Percentiles rank a stretch among this genome's conserved stretches.
phyloP scores from a whole-genome alignment of 225 moss, liverwort and hornwort species.

The Rhytidiadelphus loreus region DNA sequence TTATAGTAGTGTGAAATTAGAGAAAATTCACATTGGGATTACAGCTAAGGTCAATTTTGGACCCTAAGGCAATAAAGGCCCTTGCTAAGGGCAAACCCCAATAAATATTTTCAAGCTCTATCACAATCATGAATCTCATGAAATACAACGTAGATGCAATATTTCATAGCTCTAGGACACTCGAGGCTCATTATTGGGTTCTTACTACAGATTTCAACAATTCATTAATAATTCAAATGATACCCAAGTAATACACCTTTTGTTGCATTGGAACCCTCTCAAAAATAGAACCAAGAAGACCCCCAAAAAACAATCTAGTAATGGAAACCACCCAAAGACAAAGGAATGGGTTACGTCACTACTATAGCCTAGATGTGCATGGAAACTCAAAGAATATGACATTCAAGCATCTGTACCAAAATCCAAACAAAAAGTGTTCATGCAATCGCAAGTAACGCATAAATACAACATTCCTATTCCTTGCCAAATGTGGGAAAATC shows the following conservation, averaged over 20 bases:
- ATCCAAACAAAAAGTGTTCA: background rate
- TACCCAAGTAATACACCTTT: background rate
- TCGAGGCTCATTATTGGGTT: background rate
- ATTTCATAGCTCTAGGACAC: background rate
- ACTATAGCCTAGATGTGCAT: background rate
- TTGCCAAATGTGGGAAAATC: background rate
- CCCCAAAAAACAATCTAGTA: background rate
- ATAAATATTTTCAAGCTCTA: background rate
- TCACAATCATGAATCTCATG: background rate
- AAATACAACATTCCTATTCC: background rate
- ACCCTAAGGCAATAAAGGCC: background rate
- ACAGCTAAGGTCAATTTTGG: background rate
- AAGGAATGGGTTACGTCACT: background rate
- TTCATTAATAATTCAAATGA: background rate
- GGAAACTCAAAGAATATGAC: background rate
- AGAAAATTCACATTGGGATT: background rate
- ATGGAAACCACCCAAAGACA: background rate
- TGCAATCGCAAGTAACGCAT: background rate
- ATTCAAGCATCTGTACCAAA: background rate
- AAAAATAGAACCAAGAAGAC: background rate
- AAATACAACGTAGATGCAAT: too few relatives aligned
- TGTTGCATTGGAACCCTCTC: background rate
- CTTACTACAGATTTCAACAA: background rate
- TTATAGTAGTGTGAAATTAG: background rate
- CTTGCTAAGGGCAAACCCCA: background rate